Conservation (phyloP, 495 filamentous ascomycete species). For the Penicillium ucsense region DNA sequence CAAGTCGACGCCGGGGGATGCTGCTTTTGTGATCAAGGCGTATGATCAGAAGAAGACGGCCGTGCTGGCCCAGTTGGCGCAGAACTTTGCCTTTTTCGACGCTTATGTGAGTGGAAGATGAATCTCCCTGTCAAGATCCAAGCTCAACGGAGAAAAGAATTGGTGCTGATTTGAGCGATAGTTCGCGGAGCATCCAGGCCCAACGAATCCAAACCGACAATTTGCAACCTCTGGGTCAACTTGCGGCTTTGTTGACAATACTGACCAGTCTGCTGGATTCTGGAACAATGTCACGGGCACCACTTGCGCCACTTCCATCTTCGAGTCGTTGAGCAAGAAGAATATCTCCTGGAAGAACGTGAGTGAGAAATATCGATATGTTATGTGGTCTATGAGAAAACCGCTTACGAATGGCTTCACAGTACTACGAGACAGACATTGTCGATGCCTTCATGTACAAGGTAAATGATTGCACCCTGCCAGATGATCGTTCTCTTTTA, state of each 20-base stretch:
- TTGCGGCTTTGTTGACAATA: slow-evolving; percentile 26
- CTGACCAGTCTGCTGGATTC: slow-evolving; percentile 22
- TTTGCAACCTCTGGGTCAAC: slow-evolving; percentile 29
- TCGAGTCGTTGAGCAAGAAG: slow-evolving; percentile 24
- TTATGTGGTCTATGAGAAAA: neutral
- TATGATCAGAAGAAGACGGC: slow-evolving; percentile 29
- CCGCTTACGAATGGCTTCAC: neutral
- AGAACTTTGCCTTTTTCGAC: slow-evolving; percentile 36
- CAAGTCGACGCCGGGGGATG: slow-evolving; percentile 26
- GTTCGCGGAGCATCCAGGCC: slow-evolving; percentile 31
- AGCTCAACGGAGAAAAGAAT: too few relatives aligned
- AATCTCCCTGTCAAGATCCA: too few relatives aligned
- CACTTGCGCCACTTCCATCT: slow-evolving; percentile 28
- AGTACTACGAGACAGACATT: slow-evolving; percentile 37
- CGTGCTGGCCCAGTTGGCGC: slow-evolving; percentile 23
- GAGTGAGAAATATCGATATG: neutral
- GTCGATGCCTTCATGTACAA: slow-evolving; percentile 32
- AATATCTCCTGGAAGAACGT: slow-evolving; percentile 30
- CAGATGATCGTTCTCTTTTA: too few relatives aligned
- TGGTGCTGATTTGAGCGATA: slow-evolving; percentile 3
- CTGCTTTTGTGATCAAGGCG: slow-evolving; percentile 32
- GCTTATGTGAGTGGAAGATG: slow-evolving; percentile 18
- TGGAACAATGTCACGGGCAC: slow-evolving; percentile 27
- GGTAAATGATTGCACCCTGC: slow-evolving; percentile 4
- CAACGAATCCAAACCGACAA: slow-evolving; percentile 32